Evolutionary conservation across 352 stramenopile genomes (phyloP).

Genomic region (Phytophthora multivora): DNA sequence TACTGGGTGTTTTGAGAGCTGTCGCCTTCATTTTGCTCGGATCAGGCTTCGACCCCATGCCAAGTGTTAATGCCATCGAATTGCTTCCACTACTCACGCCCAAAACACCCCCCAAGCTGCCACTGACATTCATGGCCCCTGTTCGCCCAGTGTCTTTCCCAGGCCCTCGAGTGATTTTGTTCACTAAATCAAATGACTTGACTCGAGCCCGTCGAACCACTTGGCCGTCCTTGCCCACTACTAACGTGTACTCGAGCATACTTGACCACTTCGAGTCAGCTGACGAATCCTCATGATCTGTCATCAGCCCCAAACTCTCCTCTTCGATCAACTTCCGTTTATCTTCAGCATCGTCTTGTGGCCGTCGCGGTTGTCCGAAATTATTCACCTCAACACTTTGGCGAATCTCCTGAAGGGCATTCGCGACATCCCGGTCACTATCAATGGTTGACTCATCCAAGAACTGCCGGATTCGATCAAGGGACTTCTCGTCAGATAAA

Average conservation of each 20-base stretch:
- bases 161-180: conserved; percentile 60
- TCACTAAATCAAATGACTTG: conserved; percentile 83
- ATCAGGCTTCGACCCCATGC: conserved; percentile 45
- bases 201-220: conserved; percentile 81
- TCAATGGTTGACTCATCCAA: conserved; percentile 67
- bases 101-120: conserved; percentile 22
- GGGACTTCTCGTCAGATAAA: conserved; percentile 70
- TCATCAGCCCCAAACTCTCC: conserved; percentile 58
- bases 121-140: conserved; percentile 14
- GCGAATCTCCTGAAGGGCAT: conserved; percentile 49
- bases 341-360: conserved; percentile 67
- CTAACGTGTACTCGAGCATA: conserved; percentile 87
- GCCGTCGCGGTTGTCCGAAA: conserved; percentile 36
- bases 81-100: conserved; percentile 31
- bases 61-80: conserved; percentile 40
- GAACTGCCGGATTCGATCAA: conserved; percentile 72
- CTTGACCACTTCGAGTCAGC: conserved; percentile 85
- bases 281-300: conserved; percentile 80
- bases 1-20: conserved; percentile 51
- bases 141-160: conserved; percentile 61
- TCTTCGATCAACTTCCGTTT: conserved; percentile 65
- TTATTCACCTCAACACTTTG: conserved; percentile 50
- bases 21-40: conserved; percentile 43
- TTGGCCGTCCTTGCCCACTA: conserved; percentile 84
- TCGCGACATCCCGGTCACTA: conserved; percentile 70